Evolutionary conservation across 2,329 filamentous ascomycete species (phyloP).

Genomic region (Scytalidium lignicola): DNA sequence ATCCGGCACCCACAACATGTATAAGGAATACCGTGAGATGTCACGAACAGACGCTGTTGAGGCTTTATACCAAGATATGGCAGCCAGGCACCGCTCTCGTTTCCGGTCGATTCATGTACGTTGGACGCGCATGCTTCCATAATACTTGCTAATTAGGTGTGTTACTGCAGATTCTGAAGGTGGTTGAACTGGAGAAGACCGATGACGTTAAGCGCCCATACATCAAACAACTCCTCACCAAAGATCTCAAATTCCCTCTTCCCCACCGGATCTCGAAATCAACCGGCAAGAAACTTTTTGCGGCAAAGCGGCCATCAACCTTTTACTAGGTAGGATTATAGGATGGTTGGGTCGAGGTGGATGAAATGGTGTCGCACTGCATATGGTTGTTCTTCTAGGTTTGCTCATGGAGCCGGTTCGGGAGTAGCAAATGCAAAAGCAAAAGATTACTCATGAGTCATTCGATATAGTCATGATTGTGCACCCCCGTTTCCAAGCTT

Average conservation of each 20-base stretch:
- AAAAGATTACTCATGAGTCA: constrained; percentile 16
- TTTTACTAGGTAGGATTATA: constrained; percentile 63
- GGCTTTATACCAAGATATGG: constrained; percentile 99
- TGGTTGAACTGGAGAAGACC: constrained; percentile 92
- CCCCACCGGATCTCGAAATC: constrained; percentile 90
- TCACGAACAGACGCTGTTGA: constrained; percentile 93
- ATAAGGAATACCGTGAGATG: constrained; percentile 99
- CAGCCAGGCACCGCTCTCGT: constrained; percentile 93
- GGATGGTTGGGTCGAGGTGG: constrained; percentile 28
- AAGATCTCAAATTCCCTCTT: constrained; percentile 96
- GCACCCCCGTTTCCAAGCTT: too few species aligned
- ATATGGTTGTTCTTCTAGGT: constrained; percentile 28
- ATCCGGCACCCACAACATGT: constrained; percentile 99
- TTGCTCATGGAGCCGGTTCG: constrained; percentile 25
- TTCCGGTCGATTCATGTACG: constrained; percentile 98
- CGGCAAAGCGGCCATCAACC: constrained; percentile 87
- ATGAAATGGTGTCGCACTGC: constrained; percentile 26
- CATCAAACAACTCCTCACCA: constrained; percentile 96
- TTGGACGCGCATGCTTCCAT: constrained; percentile 19
- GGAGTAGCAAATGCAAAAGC: constrained; percentile 24
- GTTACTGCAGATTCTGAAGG: constrained; percentile 78
- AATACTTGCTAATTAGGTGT: constrained; percentile 6
- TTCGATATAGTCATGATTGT: too few species aligned
- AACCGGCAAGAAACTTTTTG: constrained; percentile 85
- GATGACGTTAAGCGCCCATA: constrained; percentile 96